Conservation (phyloP, 2,329 filamentous ascomycete species). For the Alternaria angustiovoidea region DNA sequence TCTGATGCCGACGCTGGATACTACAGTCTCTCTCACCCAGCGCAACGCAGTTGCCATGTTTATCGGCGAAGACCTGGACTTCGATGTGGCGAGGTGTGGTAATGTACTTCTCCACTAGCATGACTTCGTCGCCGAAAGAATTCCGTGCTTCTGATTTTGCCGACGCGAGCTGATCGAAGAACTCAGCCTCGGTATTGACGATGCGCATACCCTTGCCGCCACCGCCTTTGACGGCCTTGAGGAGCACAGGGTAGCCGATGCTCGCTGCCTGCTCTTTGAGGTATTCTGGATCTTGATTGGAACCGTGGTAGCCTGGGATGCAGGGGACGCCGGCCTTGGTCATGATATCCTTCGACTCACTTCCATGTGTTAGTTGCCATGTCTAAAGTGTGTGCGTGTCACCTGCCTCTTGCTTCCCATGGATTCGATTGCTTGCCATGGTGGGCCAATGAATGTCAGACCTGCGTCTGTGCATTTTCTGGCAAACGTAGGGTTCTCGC, state of each 20-base stretch:
- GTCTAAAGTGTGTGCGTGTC: background rate
- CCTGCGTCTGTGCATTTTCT: constrained; percentile 87
- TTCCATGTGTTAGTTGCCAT: constrained; percentile 33
- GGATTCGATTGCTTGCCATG: constrained; percentile 74
- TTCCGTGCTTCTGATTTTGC: constrained; percentile 71
- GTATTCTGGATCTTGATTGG: constrained; percentile 73
- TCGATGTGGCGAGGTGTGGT: constrained; percentile 72
- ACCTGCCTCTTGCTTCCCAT: constrained; percentile 90
- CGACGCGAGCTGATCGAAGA: constrained; percentile 67
- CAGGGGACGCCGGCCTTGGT: constrained; percentile 92
- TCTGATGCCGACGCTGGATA: constrained; percentile 71
- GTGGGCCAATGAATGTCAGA: constrained; percentile 92
- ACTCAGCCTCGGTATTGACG: constrained; percentile 64
- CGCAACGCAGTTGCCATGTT: constrained; percentile 70
- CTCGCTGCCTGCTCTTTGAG: constrained; percentile 75
- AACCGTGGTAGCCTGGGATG: constrained; percentile 93
- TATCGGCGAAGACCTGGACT: constrained; percentile 72
- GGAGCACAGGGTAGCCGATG: constrained; percentile 70
- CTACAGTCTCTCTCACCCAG: constrained; percentile 72
- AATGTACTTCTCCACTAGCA: constrained; percentile 74
- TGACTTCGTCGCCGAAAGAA: constrained; percentile 72
- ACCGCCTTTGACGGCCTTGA: constrained; percentile 71
- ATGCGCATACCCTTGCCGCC: constrained; percentile 76
- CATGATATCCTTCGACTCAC: constrained; percentile 95
- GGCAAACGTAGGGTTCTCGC: constrained; percentile 92